Evolutionary conservation across 345 rosid genomes (phyloP).

Genomic region (Abelmoschus esculentus): DNA sequence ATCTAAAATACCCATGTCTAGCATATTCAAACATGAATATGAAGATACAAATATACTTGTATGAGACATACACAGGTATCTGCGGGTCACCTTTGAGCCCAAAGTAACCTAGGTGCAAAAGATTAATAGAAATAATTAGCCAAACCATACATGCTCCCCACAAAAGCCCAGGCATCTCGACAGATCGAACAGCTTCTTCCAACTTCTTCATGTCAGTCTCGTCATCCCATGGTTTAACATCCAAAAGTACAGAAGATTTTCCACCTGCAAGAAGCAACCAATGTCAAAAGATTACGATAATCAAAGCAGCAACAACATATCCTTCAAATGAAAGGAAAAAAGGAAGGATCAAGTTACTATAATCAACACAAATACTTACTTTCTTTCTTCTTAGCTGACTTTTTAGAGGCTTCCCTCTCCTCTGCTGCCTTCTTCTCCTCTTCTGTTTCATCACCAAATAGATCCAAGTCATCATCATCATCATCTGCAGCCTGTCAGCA

Average conservation of each 20-base stretch:
- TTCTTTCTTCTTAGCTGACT: constrained; percentile 66
- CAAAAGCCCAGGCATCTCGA: constrained; percentile 76
- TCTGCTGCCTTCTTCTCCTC: constrained; percentile 93
- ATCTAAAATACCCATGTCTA: background rate
- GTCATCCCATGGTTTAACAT: constrained; percentile 95
- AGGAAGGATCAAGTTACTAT: background rate
- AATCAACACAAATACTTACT: constrained; percentile 30
- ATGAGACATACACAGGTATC: background rate
- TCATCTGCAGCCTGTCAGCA: constrained; percentile 41
- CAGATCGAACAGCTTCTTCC: constrained; percentile 57
- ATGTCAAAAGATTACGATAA: background rate
- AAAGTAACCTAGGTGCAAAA: background rate
- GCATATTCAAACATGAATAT: background rate
- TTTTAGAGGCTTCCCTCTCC: constrained; percentile 79
- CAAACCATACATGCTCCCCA: constrained; percentile 89
- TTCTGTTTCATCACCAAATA: constrained; percentile 93
- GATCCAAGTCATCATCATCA: constrained; percentile 86
- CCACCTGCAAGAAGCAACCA: constrained; percentile 45
- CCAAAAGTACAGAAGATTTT: constrained; percentile 84
- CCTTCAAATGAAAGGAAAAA: background rate
- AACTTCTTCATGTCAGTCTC: constrained; percentile 97
- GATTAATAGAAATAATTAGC: background rate
- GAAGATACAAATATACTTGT: background rate
- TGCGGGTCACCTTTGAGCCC: background rate
- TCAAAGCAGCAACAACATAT: background rate